Percentiles rank a stretch among this genome's conserved stretches.
Conservation (phyloP, 2,329 filamentous ascomycete species). For the Botrytis porri region DNA sequence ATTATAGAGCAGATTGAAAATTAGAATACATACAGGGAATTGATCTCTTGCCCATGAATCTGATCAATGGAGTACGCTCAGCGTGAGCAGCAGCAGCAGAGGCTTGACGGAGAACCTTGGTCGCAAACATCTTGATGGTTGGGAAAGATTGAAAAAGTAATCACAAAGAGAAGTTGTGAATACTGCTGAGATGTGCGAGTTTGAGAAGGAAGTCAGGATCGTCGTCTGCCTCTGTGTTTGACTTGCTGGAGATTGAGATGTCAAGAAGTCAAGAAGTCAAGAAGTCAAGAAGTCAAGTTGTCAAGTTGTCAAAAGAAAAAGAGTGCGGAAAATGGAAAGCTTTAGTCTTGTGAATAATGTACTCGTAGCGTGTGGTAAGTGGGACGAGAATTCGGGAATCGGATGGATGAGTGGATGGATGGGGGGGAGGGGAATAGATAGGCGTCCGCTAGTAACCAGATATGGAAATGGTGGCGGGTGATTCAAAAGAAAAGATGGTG, state of each 20-base stretch:
- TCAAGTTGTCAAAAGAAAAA: background rate
- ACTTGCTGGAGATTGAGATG: background rate
- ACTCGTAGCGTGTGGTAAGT: constrained; percentile 6
- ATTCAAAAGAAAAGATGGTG: background rate
- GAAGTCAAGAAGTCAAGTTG: background rate
- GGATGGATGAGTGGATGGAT: constrained; percentile 6
- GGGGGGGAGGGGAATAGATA: background rate
- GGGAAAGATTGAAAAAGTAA: constrained; percentile 6
- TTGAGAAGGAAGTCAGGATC: background rate
- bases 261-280: background rate
- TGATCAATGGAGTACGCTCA: constrained; percentile 43
- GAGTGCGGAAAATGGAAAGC: constrained; percentile 2
- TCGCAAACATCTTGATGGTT: constrained; percentile 39
- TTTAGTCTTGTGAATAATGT: background rate
- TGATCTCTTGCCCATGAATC: constrained; percentile 43
- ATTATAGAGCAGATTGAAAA: background rate
- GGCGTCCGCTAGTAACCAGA: background rate
- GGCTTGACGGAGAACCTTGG: constrained; percentile 40
- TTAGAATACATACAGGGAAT: constrained; percentile 38
- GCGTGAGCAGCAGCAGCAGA: constrained; percentile 34
- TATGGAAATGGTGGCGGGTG: background rate
- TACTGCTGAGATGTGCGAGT: constrained; percentile 10
- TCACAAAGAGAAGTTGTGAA: background rate
- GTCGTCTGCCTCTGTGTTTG: constrained; percentile 14
- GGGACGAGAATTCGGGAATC: constrained; percentile 2